Conservation (phyloP, 441 rosid species). For the Corymbia citriodora region DNA sequence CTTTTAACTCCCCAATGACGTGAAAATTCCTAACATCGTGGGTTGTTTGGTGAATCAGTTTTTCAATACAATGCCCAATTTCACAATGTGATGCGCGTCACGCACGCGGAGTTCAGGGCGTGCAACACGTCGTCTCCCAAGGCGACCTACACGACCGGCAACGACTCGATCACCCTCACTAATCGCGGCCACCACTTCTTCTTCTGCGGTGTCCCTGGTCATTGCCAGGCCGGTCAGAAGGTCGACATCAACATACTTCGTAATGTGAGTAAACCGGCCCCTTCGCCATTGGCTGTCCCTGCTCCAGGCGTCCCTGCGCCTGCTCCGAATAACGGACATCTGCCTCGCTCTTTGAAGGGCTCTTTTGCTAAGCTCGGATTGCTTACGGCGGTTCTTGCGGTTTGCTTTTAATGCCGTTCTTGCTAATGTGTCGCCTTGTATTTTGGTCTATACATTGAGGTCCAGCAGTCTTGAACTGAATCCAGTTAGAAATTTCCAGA, state of each 20-base stretch:
- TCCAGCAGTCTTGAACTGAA: neutral
- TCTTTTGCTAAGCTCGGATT: conserved; percentile 12
- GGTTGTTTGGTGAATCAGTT: conserved; percentile 24
- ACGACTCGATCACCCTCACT: conserved; percentile 69
- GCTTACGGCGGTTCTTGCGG: conserved; percentile 2
- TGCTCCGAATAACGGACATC: conserved; percentile 18
- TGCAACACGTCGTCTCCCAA: conserved; percentile 54
- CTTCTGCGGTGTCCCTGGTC: conserved; percentile 87
- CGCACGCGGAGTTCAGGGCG: conserved; percentile 61
- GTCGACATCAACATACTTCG: conserved; percentile 78
- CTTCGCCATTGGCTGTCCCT: conserved; percentile 32
- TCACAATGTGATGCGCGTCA: conserved; percentile 87
- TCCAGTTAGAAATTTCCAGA: neutral
- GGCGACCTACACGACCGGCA: conserved; percentile 76
- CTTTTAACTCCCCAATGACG: neutral
- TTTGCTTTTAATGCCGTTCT: neutral
- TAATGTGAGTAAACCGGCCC: conserved; percentile 18
- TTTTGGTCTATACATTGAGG: neutral
- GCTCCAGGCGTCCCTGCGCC: conserved; percentile 37
- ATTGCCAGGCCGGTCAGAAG: conserved; percentile 81
- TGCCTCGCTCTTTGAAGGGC: neutral
- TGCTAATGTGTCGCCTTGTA: neutral
- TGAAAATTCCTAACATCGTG: neutral
- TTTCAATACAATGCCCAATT: conserved; percentile 74
- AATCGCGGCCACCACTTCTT: conserved; percentile 79